Base-by-base conservation (phyloP, 345 rosid species). In the Citrus unshiu region DNA sequence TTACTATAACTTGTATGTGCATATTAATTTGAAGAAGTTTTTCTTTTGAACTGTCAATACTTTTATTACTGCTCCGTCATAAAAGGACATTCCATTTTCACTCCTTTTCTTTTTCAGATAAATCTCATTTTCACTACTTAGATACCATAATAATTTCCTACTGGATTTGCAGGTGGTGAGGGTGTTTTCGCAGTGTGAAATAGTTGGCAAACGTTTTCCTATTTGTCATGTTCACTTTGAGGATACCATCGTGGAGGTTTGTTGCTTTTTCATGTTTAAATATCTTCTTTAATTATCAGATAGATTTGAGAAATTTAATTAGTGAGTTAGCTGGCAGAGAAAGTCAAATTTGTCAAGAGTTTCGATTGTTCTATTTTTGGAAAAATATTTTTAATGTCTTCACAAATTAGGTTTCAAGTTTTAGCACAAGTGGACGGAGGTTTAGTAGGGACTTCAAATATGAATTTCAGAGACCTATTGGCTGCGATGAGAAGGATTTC, bases 381-480 rank as follows among this genome's bases (percentile, higher is more conserved):
- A 40, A 37, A 40, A 61, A 68, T n/a, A 14, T 34, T 34, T 63
- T 43, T 54, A 62, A 61, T 83, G 19, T 35, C 62, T 59, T 72
- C 71, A 29, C 58, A 40, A 66, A 77, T 80, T 81, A 91, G 96
- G 89, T 90, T 84, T 89, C 89, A 35, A 94, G 98, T 89, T 94
- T 89, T 79, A 86, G 88, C 78, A 89, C 89, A n/a, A 68, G 85
- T 6, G 84, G 77, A 73, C 72, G 59, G 30, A 83, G 72, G 78
- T 83, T 86, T 63, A 40, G 37, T 43, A 63, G 81, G 82, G 79
- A 79, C 67, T 64, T 73, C 72, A 82, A 43, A 63, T 68, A 73
- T 82, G 84, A 85, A 29, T 13, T 69, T 72, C 83, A 64, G 82
- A 78, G 77, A 81, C 89, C 93, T 3, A 68, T 76, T 54, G 89